Conservation (phyloP, 495 filamentous ascomycete genomes). For the Neurospora sp. region DNA sequence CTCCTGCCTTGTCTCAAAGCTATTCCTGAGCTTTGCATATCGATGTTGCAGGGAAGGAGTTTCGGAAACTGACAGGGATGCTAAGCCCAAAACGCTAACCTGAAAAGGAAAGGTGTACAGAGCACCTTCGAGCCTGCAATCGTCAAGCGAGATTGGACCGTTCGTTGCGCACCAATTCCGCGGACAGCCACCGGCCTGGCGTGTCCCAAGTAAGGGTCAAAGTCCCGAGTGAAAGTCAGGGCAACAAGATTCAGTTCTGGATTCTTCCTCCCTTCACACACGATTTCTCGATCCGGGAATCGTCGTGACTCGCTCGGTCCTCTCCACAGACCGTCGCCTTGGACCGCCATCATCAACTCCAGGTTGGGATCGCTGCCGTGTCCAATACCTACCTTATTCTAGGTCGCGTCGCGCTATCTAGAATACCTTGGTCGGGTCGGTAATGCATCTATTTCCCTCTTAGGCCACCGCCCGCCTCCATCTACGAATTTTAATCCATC, state of each 20-base stretch:
- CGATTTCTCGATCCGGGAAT: neutral
- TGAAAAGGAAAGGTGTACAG: slow-evolving; percentile 13
- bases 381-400: neutral
- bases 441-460: neutral
- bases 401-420: neutral
- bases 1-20: neutral
- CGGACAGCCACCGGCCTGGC: slow-evolving; percentile 2
- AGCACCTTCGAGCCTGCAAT: slow-evolving; percentile 12
- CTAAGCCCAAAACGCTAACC: slow-evolving; percentile 9
- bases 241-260: neutral
- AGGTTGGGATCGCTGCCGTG: neutral
- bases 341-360: neutral
- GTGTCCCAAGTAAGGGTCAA: neutral
- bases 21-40: neutral
- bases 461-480: neutral
- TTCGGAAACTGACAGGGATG: slow-evolving; percentile 9
- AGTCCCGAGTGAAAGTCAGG: neutral
- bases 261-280: neutral
- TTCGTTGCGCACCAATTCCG: slow-evolving; percentile 17
- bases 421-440: neutral
- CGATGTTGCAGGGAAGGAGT: neutral
- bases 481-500: neutral
- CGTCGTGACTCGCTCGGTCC: neutral
- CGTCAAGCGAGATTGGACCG: slow-evolving; percentile 28
- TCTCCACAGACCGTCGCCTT: neutral